phyloP scores from a whole-genome alignment of 2,329 filamentous ascomycete species.

The Alternaria alternata region DNA sequence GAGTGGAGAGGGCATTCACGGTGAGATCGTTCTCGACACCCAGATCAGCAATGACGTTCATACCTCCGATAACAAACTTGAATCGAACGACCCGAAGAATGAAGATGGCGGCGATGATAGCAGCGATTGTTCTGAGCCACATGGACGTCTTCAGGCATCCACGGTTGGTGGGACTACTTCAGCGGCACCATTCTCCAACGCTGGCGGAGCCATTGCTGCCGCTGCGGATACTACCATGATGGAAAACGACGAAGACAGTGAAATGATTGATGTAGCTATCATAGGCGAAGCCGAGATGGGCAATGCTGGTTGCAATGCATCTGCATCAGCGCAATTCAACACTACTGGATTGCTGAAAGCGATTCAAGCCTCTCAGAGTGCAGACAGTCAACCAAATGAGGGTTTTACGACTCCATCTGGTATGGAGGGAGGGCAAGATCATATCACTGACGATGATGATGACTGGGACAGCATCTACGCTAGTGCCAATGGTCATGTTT shows the following conservation, averaged over 20 bases:
- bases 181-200: neutral
- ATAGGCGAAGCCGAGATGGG: neutral
- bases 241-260: neutral
- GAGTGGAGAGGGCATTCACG: neutral
- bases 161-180: neutral
- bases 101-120: neutral
- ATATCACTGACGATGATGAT: neutral
- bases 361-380: neutral
- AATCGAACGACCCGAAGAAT: neutral
- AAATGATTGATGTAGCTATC: neutral
- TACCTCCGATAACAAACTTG: neutral
- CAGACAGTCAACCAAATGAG: neutral
- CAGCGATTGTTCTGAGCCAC: neutral
- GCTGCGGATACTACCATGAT: neutral
- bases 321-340: neutral
- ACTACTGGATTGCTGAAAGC: neutral
- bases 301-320: neutral
- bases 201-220: neutral
- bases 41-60: neutral
- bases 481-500: neutral
- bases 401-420: neutral
- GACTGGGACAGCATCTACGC: neutral
- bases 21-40: neutral
- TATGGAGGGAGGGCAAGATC: neutral
- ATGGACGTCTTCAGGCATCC: neutral